Percentiles rank a stretch among this genome's conserved stretches.
Evolutionary conservation across 2,329 filamentous ascomycete genomes (phyloP).

Genomic region (Penicillium sp.): DNA sequence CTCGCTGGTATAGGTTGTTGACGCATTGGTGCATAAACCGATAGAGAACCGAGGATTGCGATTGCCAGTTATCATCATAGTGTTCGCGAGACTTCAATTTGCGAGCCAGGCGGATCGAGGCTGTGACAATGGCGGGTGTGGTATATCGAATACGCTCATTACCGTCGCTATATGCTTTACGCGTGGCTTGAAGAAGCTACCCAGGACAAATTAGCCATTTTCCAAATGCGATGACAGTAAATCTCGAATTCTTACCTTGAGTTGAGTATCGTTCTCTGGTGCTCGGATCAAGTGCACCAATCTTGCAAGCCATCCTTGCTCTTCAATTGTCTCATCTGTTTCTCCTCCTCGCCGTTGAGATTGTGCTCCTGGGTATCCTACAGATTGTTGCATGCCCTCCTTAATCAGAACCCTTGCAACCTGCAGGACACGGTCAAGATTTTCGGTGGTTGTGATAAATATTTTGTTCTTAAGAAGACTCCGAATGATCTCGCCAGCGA

Average conservation of each 20-base stretch:
- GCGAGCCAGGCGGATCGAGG: conserved; percentile 85
- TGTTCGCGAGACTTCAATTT: conserved; percentile 91
- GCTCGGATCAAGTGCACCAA: conserved; percentile 86
- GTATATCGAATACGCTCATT: conserved; percentile 97
- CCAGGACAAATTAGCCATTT: conserved; percentile 16
- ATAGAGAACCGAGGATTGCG: conserved; percentile 79
- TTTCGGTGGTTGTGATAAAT: conserved; percentile 73
- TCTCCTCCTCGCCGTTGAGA: conserved; percentile 75
- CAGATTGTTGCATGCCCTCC: conserved; percentile 83
- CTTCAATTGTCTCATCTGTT: conserved; percentile 96
- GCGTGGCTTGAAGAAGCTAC: conserved; percentile 79
- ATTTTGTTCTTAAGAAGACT: conserved; percentile 83
- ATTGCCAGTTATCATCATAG: conserved; percentile 74
- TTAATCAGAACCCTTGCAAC: conserved; percentile 90
- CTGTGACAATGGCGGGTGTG: conserved; percentile 87
- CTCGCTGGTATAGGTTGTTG: conserved; percentile 83
- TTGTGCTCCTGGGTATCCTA: conserved; percentile 79
- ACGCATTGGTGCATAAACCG: conserved; percentile 93
- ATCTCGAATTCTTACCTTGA: conserved; percentile 59
- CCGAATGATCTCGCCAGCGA: conserved; percentile 85
- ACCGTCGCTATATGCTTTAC: conserved; percentile 85
- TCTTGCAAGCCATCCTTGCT: conserved; percentile 94
- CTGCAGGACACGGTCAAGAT: conserved; percentile 87
- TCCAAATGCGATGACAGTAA: conserved; percentile 10
- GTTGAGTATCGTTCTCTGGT: conserved; percentile 88